Percentiles rank a stretch among this genome's conserved stretches.
Conservation (phyloP, 2,329 filamentous ascomycete species). For the Cryphonectria radicalis region DNA sequence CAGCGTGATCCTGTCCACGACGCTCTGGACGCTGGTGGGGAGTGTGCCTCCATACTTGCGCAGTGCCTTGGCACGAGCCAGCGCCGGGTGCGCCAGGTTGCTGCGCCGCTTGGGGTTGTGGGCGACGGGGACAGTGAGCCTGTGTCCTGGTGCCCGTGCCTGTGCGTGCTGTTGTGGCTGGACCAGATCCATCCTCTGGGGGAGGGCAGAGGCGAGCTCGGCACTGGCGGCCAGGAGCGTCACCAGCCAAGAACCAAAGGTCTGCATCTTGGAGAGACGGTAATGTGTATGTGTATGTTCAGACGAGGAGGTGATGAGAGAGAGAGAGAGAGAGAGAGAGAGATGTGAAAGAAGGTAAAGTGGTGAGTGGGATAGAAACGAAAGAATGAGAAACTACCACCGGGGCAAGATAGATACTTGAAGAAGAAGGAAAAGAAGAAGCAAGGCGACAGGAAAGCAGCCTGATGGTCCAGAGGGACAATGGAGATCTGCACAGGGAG, state of each 20-base stretch:
- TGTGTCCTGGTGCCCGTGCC: slow-evolving; percentile 14
- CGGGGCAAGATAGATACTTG: slow-evolving; percentile 3
- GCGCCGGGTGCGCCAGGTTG: slow-evolving; percentile 26
- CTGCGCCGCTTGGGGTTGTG: slow-evolving; percentile 27
- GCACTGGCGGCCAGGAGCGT: slow-evolving; percentile 29
- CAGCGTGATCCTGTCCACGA: slow-evolving; percentile 27
- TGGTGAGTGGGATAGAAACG: background rate
- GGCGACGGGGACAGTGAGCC: slow-evolving; percentile 25
- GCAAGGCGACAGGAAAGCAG: background rate
- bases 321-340: background rate
- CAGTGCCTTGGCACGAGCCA: slow-evolving; percentile 31
- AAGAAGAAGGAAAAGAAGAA: background rate
- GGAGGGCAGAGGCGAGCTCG: slow-evolving; percentile 30
- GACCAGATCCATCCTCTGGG: slow-evolving; percentile 27
- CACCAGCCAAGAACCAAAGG: slow-evolving; percentile 28
- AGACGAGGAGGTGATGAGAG: background rate
- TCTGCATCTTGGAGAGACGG: slow-evolving; percentile 23
- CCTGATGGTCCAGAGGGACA: background rate
- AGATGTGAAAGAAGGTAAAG: background rate
- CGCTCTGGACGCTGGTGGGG: slow-evolving; percentile 25
- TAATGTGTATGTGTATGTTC: background rate
- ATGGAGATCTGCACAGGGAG: background rate
- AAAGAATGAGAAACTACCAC: slow-evolving; percentile 8
- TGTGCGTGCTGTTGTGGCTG: slow-evolving; percentile 7
- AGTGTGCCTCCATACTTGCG: slow-evolving; percentile 30